Conservation (phyloP, 2,329 filamentous ascomycete species). For the Proliferodiscus dingleyae region DNA sequence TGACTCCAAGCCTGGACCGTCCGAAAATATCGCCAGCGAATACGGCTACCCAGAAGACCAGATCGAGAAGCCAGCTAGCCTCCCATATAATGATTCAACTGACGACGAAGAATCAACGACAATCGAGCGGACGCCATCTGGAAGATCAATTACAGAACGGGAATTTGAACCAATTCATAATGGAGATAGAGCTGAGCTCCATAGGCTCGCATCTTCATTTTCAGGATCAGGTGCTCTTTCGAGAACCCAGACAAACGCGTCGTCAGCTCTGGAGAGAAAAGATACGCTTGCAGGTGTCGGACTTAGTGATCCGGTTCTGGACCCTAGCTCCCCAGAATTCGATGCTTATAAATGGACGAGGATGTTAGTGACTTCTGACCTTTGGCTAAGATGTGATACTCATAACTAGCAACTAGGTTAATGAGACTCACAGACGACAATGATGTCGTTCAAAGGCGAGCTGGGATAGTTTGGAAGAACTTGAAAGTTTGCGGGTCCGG, state of each 20-base stretch:
- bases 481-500: conserved; percentile 64
- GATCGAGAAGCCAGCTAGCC: conserved; percentile 8
- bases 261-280: conserved; percentile 11
- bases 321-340: conserved; percentile 47
- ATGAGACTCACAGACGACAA: conserved; percentile 49
- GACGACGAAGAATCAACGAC: conserved; percentile 7
- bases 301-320: conserved; percentile 44
- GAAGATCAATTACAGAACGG: conserved; percentile 15
- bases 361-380: conserved; percentile 29
- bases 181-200: conserved; percentile 25
- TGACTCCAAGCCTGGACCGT: conserved; percentile 7
- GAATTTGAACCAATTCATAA: conserved; percentile 22
- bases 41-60: conserved; percentile 7
- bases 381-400: not conserved
- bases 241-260: conserved; percentile 11
- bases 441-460: conserved; percentile 46
- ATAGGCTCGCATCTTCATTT: conserved; percentile 25
- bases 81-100: conserved; percentile 8
- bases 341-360: conserved; percentile 49
- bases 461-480: conserved; percentile 60
- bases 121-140: conserved; percentile 12
- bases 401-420: conserved; percentile 1
- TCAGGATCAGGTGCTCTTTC: conserved; percentile 10
- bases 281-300: conserved; percentile 35
- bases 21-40: conserved; percentile 12